A percentile compares a stretch with the other conserved stretches of the same genome.
These are phyloP conservation scores for Triticum aestivum DNA, from an alignment of 176 grass and related monocot species.

Conservation along the genomic window DNA sequence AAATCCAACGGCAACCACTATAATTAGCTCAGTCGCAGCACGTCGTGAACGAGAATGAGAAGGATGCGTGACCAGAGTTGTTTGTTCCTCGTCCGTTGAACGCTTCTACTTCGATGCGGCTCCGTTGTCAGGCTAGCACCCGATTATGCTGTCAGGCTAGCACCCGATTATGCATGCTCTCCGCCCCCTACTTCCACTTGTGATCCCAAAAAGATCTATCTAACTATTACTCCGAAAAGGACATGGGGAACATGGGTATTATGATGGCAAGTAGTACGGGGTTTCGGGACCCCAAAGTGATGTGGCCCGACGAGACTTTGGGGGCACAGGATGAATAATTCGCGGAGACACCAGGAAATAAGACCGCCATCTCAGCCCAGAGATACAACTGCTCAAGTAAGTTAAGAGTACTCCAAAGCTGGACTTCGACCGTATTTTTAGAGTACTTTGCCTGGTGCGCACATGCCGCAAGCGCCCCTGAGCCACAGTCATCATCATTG, in stretches of 20 bases:
- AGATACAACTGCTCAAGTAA: too few relatives aligned
- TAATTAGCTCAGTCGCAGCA: too few relatives aligned
- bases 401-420: too few relatives aligned
- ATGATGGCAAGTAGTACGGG: slow-evolving; percentile 21
- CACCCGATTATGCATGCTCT: neutral
- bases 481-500: too few relatives aligned
- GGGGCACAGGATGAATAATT: slow-evolving; percentile 24
- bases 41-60: too few relatives aligned
- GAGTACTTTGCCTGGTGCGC: too few relatives aligned
- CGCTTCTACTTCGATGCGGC: too few relatives aligned
- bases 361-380: neutral
- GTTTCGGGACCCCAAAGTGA: neutral
- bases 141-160: neutral
- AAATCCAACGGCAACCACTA: too few relatives aligned
- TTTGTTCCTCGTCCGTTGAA: too few relatives aligned
- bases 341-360: neutral
- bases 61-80: too few relatives aligned
- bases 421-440: too few relatives aligned
- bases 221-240: neutral
- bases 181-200: neutral
- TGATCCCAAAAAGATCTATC: neutral
- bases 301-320: neutral
- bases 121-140: neutral
- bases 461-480: too few relatives aligned
- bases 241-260: neutral